Evolutionary conservation across 768 basidiomycete genomes (phyloP), one percentile per base, ranked within the genome.

Genomic region (Coprinopsis sp.): DNA sequence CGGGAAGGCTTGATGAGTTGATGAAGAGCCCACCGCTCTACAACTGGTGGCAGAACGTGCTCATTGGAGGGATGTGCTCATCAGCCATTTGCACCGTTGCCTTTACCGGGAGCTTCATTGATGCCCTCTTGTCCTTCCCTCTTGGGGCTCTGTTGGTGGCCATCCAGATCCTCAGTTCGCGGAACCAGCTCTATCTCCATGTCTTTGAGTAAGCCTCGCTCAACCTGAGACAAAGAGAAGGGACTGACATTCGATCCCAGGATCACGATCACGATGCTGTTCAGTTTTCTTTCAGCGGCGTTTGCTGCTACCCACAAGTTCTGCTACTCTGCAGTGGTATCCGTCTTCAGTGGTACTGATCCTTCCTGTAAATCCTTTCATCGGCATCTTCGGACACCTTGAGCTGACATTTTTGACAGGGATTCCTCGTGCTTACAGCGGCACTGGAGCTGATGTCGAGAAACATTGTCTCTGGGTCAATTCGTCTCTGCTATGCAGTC

Each of bases 401-500:
- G 36, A 21, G 44, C 36, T 33, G 23, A 39, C 6, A 16, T 34
- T 11, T 37, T 16, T 27, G 28, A 16, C 16, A 69, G 66, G 84
- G 85, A 6, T 84, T 84, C 50, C 78, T 86, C 41, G 79, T 87
- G 8, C 73, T 87, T 12, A 76, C 71, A 54, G 91, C 85, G 39
- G 76, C 82, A 10, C 78, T 92, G 24, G 91, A 92, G 58, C 66
- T 91, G 18, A 78, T 87, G 49, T 84, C 87, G 3, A 77, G 88
- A 14, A 87, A 87, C 51, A 83, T 94, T 56, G 80, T 91, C 24
- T 73, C 87, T 0, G 89, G 91, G n/a, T 83, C 87, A 10, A 89
- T 92, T 25, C 76, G 88, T 30, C 71, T 92, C 13, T 87, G 86
- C 54, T 92, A 87, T 56, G 77, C 87, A 21, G 71, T 87, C 43